Percentiles rank a stretch among this genome's conserved stretches.
These are phyloP conservation scores for Fusarium dimerum DNA, from an alignment of 2,329 filamentous ascomycete genomes.

Conservation along the genomic window DNA sequence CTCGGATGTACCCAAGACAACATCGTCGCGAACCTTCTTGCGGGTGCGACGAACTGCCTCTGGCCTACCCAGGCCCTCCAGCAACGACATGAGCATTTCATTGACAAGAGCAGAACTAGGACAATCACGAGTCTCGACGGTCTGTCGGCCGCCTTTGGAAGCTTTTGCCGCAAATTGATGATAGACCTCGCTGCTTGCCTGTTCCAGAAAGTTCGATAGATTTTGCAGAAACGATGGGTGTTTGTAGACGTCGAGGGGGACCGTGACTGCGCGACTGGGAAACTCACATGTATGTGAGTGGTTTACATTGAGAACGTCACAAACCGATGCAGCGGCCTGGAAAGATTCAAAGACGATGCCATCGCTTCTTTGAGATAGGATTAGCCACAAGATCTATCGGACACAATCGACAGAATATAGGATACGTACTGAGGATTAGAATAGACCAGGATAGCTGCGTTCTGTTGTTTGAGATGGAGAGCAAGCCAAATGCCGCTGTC, in stretches of 20 bases:
- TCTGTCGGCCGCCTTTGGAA: slow-evolving; percentile 49
- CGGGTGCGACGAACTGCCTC: slow-evolving; percentile 40
- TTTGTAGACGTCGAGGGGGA: slow-evolving; percentile 38
- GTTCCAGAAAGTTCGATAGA: slow-evolving; percentile 55
- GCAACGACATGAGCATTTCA: slow-evolving; percentile 59
- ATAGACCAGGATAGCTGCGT: slow-evolving; percentile 34
- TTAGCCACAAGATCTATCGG: not conserved
- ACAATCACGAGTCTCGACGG: slow-evolving; percentile 61
- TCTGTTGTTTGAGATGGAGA: slow-evolving; percentile 30
- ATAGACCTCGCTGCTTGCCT: slow-evolving; percentile 54
- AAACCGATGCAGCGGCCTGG: slow-evolving; percentile 55
- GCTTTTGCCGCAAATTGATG: slow-evolving; percentile 53
- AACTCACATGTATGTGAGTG: slow-evolving; percentile 61
- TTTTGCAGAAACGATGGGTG: slow-evolving; percentile 44
- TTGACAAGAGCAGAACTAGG: slow-evolving; percentile 58
- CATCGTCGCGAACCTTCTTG: slow-evolving; percentile 66
- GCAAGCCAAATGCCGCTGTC: slow-evolving; percentile 6
- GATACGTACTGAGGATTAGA: slow-evolving; percentile 11
- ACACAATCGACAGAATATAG: not conserved
- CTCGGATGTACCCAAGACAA: slow-evolving; percentile 48
- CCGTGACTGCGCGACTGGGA: slow-evolving; percentile 51
- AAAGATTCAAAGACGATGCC: slow-evolving; percentile 55
- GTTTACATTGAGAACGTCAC: slow-evolving; percentile 51
- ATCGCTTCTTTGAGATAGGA: slow-evolving; percentile 7
- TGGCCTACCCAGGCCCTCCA: slow-evolving; percentile 53